Evolutionary conservation across 1,284 basidiomycete genomes (phyloP), one percentile per base, ranked within the genome.

Genomic region (Boletus smithii): DNA sequence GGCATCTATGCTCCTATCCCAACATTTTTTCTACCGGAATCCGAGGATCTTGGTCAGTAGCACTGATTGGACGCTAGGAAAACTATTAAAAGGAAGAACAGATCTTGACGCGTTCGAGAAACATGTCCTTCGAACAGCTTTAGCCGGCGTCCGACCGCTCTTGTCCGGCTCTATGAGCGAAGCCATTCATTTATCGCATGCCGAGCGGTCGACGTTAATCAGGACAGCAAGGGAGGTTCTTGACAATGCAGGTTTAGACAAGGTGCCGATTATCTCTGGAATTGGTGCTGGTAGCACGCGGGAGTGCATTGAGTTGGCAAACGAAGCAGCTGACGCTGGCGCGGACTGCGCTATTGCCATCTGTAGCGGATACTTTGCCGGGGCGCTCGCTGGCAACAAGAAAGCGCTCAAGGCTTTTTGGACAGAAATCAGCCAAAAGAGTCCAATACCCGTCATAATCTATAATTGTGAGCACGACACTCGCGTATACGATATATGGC

Each of bases 301-400:
- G 44, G 89, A 89, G 60, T 91, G 90, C 18, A 73, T 93, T 34
- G 74, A 83, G 51, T 72, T 93, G 27, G 80, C 80, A 49, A 72
- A 79, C 37, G 81, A 86, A 61, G 90, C 91, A 16, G 89, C 88
- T 20, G 73, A 72, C 14, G 87, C 88, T 26, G 90, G 91, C 22
- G 91, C 91, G 10, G 91, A 95, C 68, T 85, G 83, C 53, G 80
- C 75, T 23, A 92, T 95, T 51, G 88, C 92, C 57, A 94, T 95
- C 58, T 70, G 77, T 24, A 87, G 88, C 57, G 91, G 91, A 39
- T 95, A 94, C 73, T 95, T 85, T 62, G 83, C 89, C 20, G 88
- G 88, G 7, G 85, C 77, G 5, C 72, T 93, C 55, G 71, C 73
- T 35, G 66, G 65, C 24, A 75, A 85, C 64, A 76, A 72, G 56